These are phyloP conservation scores for Phytophthora chlamydospora DNA, from an alignment of 352 stramenopile genomes.

Conservation along the genomic window DNA sequence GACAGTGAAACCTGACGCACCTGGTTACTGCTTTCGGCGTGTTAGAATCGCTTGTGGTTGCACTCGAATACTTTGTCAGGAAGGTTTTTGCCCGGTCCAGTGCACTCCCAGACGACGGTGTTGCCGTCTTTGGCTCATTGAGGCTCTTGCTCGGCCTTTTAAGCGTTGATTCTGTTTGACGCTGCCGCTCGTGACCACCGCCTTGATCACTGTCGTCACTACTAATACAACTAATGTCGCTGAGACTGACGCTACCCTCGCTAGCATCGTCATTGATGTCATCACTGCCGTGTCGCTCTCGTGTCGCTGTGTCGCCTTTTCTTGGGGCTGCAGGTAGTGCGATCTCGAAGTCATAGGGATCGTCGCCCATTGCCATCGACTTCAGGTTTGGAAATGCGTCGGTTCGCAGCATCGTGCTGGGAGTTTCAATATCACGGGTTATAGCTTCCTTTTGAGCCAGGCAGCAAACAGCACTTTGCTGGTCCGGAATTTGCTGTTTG, in stretches of 20 bases:
- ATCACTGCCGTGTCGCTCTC: background rate
- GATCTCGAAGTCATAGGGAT: constrained; percentile 63
- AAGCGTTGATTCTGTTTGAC: background rate
- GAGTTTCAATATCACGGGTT: too few species aligned
- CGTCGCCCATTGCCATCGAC: constrained; percentile 27
- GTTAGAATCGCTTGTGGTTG: constrained; percentile 17
- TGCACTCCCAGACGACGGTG: constrained; percentile 30
- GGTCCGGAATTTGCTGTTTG: constrained; percentile 8
- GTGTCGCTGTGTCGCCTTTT: constrained; percentile 11
- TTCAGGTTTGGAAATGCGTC: background rate
- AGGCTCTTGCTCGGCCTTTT: background rate
- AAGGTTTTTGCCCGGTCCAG: constrained; percentile 78
- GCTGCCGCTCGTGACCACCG: background rate
- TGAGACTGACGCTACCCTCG: constrained; percentile 24
- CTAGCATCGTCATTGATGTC: constrained; percentile 17
- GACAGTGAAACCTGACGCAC: constrained; percentile 3
- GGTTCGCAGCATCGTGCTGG: constrained; percentile 2
- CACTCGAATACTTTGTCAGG: constrained; percentile 74
- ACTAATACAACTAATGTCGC: constrained; percentile 22
- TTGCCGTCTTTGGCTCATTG: constrained; percentile 6
- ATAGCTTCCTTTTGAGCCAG: too few species aligned
- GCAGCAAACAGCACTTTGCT: background rate
- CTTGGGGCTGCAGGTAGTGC: constrained; percentile 36
- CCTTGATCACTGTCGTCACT: constrained; percentile 14
- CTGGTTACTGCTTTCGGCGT: constrained; percentile 14